Evolutionary conservation across 345 rosid species (phyloP).

Genomic region (Syzygium oleosum): DNA sequence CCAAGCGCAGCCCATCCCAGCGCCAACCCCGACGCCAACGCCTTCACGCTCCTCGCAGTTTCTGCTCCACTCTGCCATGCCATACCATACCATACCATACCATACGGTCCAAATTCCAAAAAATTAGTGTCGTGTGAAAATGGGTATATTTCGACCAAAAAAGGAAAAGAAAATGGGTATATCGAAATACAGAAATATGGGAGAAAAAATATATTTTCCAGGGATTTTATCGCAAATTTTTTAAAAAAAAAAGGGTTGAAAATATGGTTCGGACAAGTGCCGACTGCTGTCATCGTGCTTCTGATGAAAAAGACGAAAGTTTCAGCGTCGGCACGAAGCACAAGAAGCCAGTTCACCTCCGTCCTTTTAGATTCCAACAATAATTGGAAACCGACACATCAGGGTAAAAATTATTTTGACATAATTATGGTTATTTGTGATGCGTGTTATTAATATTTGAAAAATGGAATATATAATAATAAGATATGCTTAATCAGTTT

Average conservation of each 20-base stretch:
- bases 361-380: neutral
- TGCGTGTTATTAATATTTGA: neutral
- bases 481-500: neutral
- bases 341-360: neutral
- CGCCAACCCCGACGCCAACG: constrained; percentile 8
- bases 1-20: constrained; percentile 16
- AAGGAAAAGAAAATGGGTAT: neutral
- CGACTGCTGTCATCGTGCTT: neutral
- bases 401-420: neutral
- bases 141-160: too few species aligned
- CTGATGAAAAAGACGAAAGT: neutral
- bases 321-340: neutral
- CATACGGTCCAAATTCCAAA: neutral
- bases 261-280: neutral
- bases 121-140: neutral
- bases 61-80: constrained; percentile 24
- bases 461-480: neutral
- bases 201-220: neutral
- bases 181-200: neutral
- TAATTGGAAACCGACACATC: neutral
- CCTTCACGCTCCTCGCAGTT: constrained; percentile 8
- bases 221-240: neutral
- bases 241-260: neutral
- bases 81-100: too few species aligned
- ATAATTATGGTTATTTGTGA: neutral